phyloP scores from a whole-genome alignment of 495 filamentous ascomycete genomes.

The Echria macrotheca region DNA sequence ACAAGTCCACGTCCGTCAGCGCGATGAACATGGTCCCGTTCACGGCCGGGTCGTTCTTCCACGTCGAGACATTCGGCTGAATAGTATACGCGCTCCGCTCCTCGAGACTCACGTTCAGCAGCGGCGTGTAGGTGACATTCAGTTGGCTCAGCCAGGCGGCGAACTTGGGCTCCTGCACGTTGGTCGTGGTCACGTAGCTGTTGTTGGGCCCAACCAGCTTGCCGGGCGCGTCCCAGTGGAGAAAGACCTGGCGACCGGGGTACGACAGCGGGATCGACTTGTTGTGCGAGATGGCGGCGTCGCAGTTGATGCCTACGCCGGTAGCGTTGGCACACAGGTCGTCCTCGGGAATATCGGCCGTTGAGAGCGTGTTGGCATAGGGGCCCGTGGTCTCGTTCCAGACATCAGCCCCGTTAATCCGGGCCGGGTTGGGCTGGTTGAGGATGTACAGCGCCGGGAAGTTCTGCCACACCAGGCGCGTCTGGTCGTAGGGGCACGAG shows the following conservation, averaged over 20 bases:
- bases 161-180: conserved; percentile 54
- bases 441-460: conserved; percentile 77
- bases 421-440: conserved; percentile 71
- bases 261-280: conserved; percentile 63
- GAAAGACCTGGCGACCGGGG: conserved; percentile 63
- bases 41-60: conserved; percentile 58
- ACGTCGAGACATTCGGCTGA: conserved; percentile 62
- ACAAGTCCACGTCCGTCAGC: conserved; percentile 63
- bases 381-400: conserved; percentile 51
- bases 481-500: conserved; percentile 67
- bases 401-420: conserved; percentile 49
- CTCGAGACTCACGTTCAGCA: conserved; percentile 43
- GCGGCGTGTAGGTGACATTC: conserved; percentile 73
- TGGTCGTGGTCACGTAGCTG: conserved; percentile 62
- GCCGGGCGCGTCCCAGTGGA: conserved; percentile 70
- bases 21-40: conserved; percentile 79
- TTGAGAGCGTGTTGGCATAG: conserved; percentile 37
- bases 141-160: conserved; percentile 76
- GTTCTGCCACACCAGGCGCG: conserved; percentile 79
- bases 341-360: conserved; percentile 29
- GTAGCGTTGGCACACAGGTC: conserved; percentile 49
- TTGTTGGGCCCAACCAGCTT: conserved; percentile 70
- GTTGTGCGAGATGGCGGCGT: conserved; percentile 60
- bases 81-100: conserved; percentile 56
- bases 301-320: conserved; percentile 50